Conservation (phyloP, 345 rosid species). For the Arabidopsis suecica region DNA sequence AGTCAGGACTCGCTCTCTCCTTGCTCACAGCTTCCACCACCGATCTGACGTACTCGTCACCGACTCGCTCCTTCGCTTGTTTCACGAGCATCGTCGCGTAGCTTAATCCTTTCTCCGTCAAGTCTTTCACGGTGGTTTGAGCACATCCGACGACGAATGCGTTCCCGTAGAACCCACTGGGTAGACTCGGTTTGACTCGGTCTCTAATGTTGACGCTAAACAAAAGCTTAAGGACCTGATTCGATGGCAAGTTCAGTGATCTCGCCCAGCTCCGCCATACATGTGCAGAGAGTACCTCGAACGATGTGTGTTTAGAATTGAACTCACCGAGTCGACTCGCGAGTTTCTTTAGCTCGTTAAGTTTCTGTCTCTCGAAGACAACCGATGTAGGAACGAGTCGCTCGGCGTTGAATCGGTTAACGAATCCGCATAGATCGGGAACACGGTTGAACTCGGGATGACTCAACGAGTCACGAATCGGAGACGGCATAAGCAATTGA, state of each 20-base stretch:
- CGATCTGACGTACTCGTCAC: constrained; percentile 59
- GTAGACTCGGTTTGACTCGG: constrained; percentile 75
- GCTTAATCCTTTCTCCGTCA: constrained; percentile 64
- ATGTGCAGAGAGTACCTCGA: constrained; percentile 82
- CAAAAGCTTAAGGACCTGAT: constrained; percentile 70
- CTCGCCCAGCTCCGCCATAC: constrained; percentile 91
- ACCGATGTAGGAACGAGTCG: constrained; percentile 67
- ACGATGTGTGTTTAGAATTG: constrained; percentile 55
- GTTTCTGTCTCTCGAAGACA: constrained; percentile 49
- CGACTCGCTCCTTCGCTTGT: constrained; percentile 70
- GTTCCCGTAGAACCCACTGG: constrained; percentile 81
- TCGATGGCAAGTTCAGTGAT: constrained; percentile 65
- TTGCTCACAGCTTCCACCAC: constrained; percentile 66
- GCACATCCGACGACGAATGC: constrained; percentile 86
- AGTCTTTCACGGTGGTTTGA: constrained; percentile 59
- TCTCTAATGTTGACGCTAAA: constrained; percentile 70
- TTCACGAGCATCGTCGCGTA: constrained; percentile 64
- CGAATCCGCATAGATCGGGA: constrained; percentile 68
- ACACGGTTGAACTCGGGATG: constrained; percentile 67
- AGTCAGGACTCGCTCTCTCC: constrained; percentile 62
- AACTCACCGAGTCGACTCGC: constrained; percentile 49
- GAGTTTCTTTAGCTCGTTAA: constrained; percentile 60
- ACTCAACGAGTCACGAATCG: constrained; percentile 40
- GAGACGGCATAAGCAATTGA: constrained; percentile 57
- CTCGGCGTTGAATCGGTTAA: constrained; percentile 61